Conservation (phyloP, 192 early-diverging fungal species). For the Pecoramyces ruminantium region DNA sequence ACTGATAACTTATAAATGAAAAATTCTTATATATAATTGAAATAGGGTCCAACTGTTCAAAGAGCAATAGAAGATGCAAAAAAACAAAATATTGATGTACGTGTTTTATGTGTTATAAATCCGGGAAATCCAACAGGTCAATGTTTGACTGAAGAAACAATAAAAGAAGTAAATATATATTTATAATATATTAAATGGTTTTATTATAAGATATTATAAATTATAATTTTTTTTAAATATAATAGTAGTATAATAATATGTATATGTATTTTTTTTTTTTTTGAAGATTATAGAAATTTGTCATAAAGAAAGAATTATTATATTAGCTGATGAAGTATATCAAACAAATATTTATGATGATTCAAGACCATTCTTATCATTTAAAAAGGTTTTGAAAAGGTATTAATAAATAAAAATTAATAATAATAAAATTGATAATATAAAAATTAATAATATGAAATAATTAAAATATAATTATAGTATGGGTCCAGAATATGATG, state of each 20-base stretch:
- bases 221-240: conserved; percentile 1
- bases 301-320: conserved; percentile 56
- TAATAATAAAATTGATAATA: background rate
- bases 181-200: no score
- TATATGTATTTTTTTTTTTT: no score
- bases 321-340: conserved; percentile 96
- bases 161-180: conserved; percentile 47
- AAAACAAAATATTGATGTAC: conserved; percentile 60
- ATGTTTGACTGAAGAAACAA: conserved; percentile 62
- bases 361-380: conserved; percentile 78
- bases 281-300: conserved; percentile 82
- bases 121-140: conserved; percentile 98
- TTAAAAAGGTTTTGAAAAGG: conserved; percentile 79
- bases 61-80: conserved; percentile 43
- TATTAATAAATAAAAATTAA: conserved; percentile 1
- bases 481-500: conserved; percentile 47
- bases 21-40: background rate
- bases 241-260: no score
- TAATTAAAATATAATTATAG: conserved; percentile 7
- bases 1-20: no score
- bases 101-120: conserved; percentile 92
- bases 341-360: conserved; percentile 84
- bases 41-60: conserved; percentile 34
- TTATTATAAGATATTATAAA: no score
- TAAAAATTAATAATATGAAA: background rate